Conservation (phyloP, 768 basidiomycete genomes). For the Trametes cingulata region DNA sequence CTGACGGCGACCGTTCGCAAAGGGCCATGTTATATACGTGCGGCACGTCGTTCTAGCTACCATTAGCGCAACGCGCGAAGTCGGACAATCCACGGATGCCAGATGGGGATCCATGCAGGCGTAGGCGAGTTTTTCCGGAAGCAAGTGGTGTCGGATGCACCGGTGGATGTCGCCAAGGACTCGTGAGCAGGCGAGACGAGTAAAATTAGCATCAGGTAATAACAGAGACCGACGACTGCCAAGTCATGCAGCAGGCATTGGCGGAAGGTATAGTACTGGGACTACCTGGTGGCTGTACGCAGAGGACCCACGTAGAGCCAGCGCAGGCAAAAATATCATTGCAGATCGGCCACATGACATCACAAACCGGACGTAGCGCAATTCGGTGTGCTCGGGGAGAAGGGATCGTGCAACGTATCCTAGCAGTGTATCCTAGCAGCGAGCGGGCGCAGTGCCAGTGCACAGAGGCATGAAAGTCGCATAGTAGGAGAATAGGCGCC, state of each 20-base stretch:
- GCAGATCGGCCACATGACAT: too few species aligned
- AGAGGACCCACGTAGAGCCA: too few species aligned
- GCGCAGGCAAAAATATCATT: too few species aligned
- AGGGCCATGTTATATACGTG: constrained; percentile 13
- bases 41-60: neutral
- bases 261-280: too few species aligned
- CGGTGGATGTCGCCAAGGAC: neutral
- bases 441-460: neutral
- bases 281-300: too few species aligned
- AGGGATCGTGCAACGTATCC: neutral
- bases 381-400: constrained; percentile 6
- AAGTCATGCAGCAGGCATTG: neutral
- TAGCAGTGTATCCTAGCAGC: constrained; percentile 5
- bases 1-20: neutral
- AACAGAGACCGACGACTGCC: neutral
- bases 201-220: neutral
- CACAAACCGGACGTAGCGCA: neutral
- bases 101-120: neutral
- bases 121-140: constrained; percentile 16
- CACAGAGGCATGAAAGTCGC: neutral
- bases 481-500: neutral
- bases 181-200: constrained; percentile 4
- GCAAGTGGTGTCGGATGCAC: neutral
- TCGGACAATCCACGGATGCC: constrained; percentile 19
- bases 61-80: neutral